A percentile compares a stretch with the other conserved stretches of the same genome.
Evolutionary conservation across 73 alveolate genomes (phyloP).

Genomic region (Blepharisma japonicum): DNA sequence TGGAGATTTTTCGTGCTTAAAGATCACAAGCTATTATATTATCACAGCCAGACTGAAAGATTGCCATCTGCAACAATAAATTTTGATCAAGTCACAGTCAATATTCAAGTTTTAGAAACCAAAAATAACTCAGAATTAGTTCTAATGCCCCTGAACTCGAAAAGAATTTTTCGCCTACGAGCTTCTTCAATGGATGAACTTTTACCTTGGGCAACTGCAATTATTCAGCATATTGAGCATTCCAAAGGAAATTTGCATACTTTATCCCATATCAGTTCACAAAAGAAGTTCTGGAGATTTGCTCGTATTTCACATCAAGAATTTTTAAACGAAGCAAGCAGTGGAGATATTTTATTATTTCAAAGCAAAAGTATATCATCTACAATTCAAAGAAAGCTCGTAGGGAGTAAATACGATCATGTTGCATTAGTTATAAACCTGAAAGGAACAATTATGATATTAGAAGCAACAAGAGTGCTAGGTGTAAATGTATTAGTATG

Average conservation of each 20-base stretch:
- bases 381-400: slow-evolving; percentile 31
- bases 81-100: slow-evolving; percentile 14
- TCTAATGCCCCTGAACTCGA: background rate
- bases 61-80: background rate
- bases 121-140: background rate
- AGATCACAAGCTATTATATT: background rate
- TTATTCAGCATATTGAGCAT: background rate
- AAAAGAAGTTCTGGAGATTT: slow-evolving; percentile 18
- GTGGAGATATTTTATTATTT: slow-evolving; percentile 47
- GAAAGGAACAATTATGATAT: slow-evolving; percentile 25
- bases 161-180: slow-evolving; percentile 12
- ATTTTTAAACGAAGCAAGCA: slow-evolving; percentile 30
- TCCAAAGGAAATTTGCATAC: background rate
- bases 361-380: slow-evolving; percentile 43
- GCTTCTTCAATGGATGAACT: background rate
- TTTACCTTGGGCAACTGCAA: background rate
- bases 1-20: slow-evolving; percentile 10
- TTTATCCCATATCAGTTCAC: background rate
- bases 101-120: background rate
- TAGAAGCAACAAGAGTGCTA: slow-evolving; percentile 43
- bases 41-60: background rate
- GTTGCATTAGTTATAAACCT: slow-evolving; percentile 39
- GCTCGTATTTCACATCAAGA: slow-evolving; percentile 37
- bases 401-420: slow-evolving; percentile 44
- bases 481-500: slow-evolving; percentile 43